These are phyloP conservation scores for Solanum hybrid DNA, from an alignment of 305 asterid species.

Conservation along the genomic window DNA sequence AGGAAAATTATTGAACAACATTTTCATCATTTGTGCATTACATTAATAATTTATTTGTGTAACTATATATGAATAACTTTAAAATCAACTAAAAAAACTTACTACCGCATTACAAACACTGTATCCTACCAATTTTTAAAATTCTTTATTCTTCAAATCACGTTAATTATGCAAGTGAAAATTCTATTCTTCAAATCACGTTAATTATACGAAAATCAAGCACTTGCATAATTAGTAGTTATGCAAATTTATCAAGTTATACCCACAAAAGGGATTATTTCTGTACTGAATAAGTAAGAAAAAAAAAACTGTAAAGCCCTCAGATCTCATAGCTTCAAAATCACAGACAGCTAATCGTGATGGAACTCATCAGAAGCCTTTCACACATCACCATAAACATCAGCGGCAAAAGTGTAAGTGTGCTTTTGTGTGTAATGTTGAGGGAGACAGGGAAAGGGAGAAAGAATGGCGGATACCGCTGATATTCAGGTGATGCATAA, in stretches of 20 bases:
- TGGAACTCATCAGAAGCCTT: neutral
- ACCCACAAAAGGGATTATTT: neutral
- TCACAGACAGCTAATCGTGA: neutral
- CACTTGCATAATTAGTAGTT: neutral
- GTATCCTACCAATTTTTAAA: neutral
- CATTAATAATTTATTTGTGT: no score
- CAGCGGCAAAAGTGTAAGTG: neutral
- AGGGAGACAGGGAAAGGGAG: neutral
- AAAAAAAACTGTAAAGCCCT: neutral
- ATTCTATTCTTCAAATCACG: no score
- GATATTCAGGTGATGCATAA: neutral
- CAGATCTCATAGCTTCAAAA: slow-evolving; percentile 5
- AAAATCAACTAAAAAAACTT: no score
- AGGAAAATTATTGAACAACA: no score
- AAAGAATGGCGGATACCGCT: neutral
- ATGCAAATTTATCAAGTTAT: neutral
- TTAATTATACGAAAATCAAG: neutral
- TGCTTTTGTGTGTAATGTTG: neutral
- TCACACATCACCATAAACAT: neutral
- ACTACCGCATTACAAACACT: no score
- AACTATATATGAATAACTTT: no score
- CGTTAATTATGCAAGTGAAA: no score
- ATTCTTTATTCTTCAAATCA: no score
- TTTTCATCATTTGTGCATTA: no score
- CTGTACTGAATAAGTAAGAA: neutral